Evolutionary conservation across 2,329 filamentous ascomycete species (phyloP).

Genomic region (Cladosporium austrohemisphaericum): DNA sequence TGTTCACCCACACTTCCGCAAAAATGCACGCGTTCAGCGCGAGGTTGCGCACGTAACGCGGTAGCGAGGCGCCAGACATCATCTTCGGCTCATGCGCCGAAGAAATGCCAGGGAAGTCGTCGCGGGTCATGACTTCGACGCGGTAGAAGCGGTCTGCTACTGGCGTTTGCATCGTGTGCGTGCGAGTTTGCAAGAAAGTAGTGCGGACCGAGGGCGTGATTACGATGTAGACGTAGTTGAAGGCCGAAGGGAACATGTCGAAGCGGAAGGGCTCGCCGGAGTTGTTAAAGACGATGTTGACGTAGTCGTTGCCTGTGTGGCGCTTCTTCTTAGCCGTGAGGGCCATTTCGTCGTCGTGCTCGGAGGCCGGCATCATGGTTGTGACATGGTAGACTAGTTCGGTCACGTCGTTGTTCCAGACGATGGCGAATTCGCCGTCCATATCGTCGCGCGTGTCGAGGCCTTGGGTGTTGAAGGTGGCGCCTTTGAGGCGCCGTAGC

Average conservation of each 20-base stretch:
- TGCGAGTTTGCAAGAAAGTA: constrained; percentile 66
- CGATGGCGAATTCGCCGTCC: constrained; percentile 85
- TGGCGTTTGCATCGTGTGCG: constrained; percentile 38
- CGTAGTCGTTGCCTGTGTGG: constrained; percentile 95
- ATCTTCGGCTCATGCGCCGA: constrained; percentile 87
- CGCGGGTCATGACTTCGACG: constrained; percentile 83
- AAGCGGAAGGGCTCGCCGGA: constrained; percentile 83
- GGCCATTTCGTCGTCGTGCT: constrained; percentile 62
- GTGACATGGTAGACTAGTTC: constrained; percentile 95
- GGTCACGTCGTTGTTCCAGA: constrained; percentile 91
- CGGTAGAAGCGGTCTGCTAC: constrained; percentile 64
- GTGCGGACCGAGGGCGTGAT: constrained; percentile 82
- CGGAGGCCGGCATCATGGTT: constrained; percentile 93
- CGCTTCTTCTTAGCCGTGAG: constrained; percentile 68
- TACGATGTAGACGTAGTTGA: constrained; percentile 96
- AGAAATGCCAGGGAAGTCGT: constrained; percentile 86
- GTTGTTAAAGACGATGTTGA: constrained; percentile 97
- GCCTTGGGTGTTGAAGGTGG: constrained; percentile 89
- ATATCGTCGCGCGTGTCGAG: constrained; percentile 71
- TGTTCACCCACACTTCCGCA: constrained; percentile 79
- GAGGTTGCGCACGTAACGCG: constrained; percentile 79
- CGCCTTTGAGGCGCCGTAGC: constrained; percentile 73
- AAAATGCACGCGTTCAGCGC: constrained; percentile 94
- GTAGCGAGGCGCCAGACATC: constrained; percentile 75
- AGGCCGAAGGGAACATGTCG: constrained; percentile 79